phyloP scores from a whole-genome alignment of 768 basidiomycete genomes.

The Leccinum rimulosum region DNA sequence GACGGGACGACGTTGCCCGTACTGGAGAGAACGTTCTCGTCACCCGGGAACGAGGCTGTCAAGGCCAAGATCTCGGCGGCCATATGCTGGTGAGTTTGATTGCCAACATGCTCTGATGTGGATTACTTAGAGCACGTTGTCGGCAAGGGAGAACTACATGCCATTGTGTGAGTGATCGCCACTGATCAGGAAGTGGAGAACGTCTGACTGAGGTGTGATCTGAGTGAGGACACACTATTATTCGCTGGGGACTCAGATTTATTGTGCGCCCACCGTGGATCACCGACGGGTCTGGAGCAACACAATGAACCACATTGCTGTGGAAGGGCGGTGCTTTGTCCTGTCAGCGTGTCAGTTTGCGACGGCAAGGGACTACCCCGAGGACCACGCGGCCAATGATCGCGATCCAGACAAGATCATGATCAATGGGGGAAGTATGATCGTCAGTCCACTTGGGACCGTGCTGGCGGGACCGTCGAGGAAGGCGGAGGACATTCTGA shows the following conservation, averaged over 20 bases:
- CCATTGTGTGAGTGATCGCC: slow-evolving; percentile 47
- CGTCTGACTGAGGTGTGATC: neutral
- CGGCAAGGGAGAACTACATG: slow-evolving; percentile 71
- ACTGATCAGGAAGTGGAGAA: neutral
- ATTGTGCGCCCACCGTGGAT: slow-evolving; percentile 68
- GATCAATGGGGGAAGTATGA: slow-evolving; percentile 62
- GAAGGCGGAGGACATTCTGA: slow-evolving; percentile 50
- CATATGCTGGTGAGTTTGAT: slow-evolving; percentile 51
- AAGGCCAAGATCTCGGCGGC: slow-evolving; percentile 50
- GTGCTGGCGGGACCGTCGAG: slow-evolving; percentile 60
- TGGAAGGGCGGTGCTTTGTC: slow-evolving; percentile 70
- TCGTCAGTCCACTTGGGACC: slow-evolving; percentile 54
- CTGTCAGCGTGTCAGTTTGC: slow-evolving; percentile 61
- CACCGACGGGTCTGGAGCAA: slow-evolving; percentile 52
- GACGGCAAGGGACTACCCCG: slow-evolving; percentile 52
- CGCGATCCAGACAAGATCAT: slow-evolving; percentile 48
- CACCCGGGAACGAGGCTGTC: slow-evolving; percentile 22
- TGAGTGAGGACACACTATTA: slow-evolving; percentile 61
- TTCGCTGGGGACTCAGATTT: slow-evolving; percentile 54
- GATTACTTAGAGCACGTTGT: neutral
- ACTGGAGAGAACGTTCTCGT: slow-evolving; percentile 38
- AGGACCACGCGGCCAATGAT: slow-evolving; percentile 41
- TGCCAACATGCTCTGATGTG: neutral
- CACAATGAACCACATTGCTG: slow-evolving; percentile 61
- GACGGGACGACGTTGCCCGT: slow-evolving; percentile 54